phyloP scores from a whole-genome alignment of 495 filamentous ascomycete genomes.

The Elaphomyces granulatus region DNA sequence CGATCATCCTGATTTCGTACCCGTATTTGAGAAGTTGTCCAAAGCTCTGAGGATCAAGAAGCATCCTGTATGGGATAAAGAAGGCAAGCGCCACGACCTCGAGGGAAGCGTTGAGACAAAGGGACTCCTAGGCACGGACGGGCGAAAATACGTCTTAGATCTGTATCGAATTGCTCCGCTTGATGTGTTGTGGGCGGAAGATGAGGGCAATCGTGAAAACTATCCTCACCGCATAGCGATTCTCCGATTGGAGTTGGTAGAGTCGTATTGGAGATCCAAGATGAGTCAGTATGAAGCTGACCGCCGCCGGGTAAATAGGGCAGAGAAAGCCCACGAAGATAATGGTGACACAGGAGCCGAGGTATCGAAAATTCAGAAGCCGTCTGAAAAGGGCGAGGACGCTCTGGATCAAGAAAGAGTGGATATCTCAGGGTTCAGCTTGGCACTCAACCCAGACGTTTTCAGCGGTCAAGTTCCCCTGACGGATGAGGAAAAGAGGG shows the following conservation, averaged over 20 bases:
- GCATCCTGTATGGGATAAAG: slow-evolving; percentile 97
- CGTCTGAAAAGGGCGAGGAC: slow-evolving; percentile 22
- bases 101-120: slow-evolving; percentile 98
- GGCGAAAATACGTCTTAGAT: slow-evolving; percentile 91
- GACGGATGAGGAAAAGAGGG: slow-evolving; percentile 75
- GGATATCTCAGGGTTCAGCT: slow-evolving; percentile 74
- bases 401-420: slow-evolving; percentile 41
- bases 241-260: slow-evolving; percentile 75
- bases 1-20: slow-evolving; percentile 66
- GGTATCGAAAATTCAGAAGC: slow-evolving; percentile 16
- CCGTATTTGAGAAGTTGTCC: slow-evolving; percentile 80
- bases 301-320: slow-evolving; percentile 33
- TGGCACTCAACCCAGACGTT: slow-evolving; percentile 87
- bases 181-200: slow-evolving; percentile 82
- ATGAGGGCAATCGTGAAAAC: slow-evolving; percentile 40
- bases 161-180: slow-evolving; percentile 88
- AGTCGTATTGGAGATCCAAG: slow-evolving; percentile 67
- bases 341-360: neutral
- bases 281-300: slow-evolving; percentile 75
- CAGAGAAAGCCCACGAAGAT: slow-evolving; percentile 22
- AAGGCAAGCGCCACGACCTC: slow-evolving; percentile 74
- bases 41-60: slow-evolving; percentile 78
- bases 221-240: slow-evolving; percentile 97
- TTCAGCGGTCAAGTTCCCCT: slow-evolving; percentile 87
- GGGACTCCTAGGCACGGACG: slow-evolving; percentile 92